Evolutionary conservation across 2,329 filamentous ascomycete genomes (phyloP).

Genomic region (Talaromyces funiculosus): DNA sequence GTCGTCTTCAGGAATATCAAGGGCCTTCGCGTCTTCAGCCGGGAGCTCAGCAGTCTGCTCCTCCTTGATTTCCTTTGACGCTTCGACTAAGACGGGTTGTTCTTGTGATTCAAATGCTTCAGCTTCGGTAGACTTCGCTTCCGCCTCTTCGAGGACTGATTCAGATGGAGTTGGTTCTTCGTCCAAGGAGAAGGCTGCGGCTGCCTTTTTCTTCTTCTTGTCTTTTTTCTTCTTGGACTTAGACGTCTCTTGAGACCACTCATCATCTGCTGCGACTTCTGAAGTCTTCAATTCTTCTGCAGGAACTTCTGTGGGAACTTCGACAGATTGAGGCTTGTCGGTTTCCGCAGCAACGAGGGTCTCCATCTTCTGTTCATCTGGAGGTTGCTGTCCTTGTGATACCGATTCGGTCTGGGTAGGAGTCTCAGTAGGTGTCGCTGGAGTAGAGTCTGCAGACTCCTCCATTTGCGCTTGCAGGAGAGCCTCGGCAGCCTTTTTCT

Average conservation of each 20-base stretch:
- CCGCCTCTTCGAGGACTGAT: background rate
- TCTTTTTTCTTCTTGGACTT: slow-evolving; percentile 29
- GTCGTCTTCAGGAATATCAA: background rate
- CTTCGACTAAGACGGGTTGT: background rate
- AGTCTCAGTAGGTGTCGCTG: background rate
- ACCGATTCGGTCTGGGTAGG: background rate
- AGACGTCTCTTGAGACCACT: slow-evolving; percentile 1
- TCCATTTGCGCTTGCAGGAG: slow-evolving; percentile 12
- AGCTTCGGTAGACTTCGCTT: background rate
- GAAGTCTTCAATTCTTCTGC: background rate
- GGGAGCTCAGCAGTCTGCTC: background rate
- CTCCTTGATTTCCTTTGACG: background rate
- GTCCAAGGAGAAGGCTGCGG: background rate
- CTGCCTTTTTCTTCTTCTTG: slow-evolving; percentile 33
- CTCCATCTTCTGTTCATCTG: background rate
- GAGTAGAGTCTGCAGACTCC: background rate
- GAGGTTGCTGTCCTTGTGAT: background rate
- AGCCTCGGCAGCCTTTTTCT: slow-evolving; percentile 5
- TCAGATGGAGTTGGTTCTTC: background rate
- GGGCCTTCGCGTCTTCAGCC: background rate
- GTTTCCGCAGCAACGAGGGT: background rate
- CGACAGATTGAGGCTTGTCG: background rate
- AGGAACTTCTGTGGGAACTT: background rate
- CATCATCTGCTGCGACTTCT: background rate
- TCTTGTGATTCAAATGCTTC: background rate